Base-by-base conservation (phyloP, 495 filamentous ascomycete species). In the Penicillium crystallinum region DNA sequence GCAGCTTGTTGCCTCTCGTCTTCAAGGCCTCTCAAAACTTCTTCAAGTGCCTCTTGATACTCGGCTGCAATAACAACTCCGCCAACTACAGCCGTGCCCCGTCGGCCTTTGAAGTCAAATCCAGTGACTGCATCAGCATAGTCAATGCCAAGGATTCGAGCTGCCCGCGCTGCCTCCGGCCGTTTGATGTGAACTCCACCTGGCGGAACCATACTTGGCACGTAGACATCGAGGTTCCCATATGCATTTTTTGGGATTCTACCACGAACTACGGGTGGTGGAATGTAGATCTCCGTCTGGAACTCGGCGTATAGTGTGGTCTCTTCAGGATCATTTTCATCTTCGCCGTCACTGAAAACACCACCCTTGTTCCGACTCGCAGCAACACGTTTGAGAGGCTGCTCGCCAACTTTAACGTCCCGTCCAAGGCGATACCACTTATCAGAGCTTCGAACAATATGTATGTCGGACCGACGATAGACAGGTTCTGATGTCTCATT, bases 201-300 rank as follows among this genome's bases (percentile, higher is more conserved):
- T 12, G 76, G 65, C 0, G 93, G 93, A 7, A 97, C 75, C 93
- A 99, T 99, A 54, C 82, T 90, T 1, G 91, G 87, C 9, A 93
- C 89, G 63, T 92, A 97, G 21, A 97, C 61, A 63, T 97, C 93
- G 36, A 97, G 61, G 57, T 99, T 99, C 0, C 88, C 89, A 60
- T 84, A 99, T 8, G 72, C 77, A 57, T 99, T 99, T 54, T 85
- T 88, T 4, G 91, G 93, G 8, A 99, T 78, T 14, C 69, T 76
- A 5, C 91, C 92, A 40, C 80, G 64, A 2, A 85, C 70, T 8
- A 97, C 86, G 0, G 90, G 84, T 17, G 89, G 88, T 1, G 91
- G 80, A 8, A 77, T 65, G 58, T 95, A 96, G 0, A 82, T 37
- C 10, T 82, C 77, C 0, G 92, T 97, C 66, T 97, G 92, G 38